These are phyloP conservation scores for Triticum aestivum DNA, from an alignment of 176 grass and related monocot genomes.

Conservation along the genomic window IWGSC_CS_RefSeq_v2.1 NC_057802.1:89842238-89842737, in stretches of 20 bases:
- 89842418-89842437: no score
- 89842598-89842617: not conserved
- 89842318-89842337: not conserved
- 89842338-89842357: no score
- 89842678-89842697: not conserved
- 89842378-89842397: no score
- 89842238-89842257: constrained; percentile 35
- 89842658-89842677: not conserved
- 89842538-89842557: not conserved
- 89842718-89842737: constrained; percentile 5
- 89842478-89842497: no score
- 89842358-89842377: no score
- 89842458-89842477: no score
- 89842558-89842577: not conserved
- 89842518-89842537: no score
- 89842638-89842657: not conserved
- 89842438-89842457: no score
- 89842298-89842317: constrained; percentile 2
- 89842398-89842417: no score
- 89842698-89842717: not conserved
- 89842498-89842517: no score
- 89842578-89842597: constrained; percentile 7
- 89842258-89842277: not conserved
- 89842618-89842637: not conserved
- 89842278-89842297: not conserved